Percentiles rank a stretch among this genome's conserved stretches.
Conservation (phyloP, 306 rosid species). For the Dalbergia oliveri region DNA sequence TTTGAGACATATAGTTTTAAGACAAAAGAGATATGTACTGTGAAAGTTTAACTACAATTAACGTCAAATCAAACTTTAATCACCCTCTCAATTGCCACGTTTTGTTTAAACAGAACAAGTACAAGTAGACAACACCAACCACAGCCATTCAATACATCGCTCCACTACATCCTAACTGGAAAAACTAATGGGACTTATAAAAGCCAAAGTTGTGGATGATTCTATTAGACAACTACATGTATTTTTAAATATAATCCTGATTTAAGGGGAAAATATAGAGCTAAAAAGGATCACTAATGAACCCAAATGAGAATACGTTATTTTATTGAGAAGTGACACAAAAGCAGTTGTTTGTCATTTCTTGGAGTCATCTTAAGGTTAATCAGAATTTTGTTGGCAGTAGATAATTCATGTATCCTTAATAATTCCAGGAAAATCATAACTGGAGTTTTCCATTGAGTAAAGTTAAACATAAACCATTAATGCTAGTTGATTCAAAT, state of each 20-base stretch:
- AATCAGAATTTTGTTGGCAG: neutral
- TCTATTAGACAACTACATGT: neutral
- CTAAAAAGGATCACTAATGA: neutral
- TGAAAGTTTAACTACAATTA: too few relatives aligned
- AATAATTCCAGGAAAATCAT: neutral
- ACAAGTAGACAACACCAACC: neutral
- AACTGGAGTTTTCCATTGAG: neutral
- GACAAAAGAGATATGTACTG: neutral
- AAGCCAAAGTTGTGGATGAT: constrained; percentile 39
- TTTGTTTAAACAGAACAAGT: too few relatives aligned
- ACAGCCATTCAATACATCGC: neutral
- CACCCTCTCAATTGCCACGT: too few relatives aligned
- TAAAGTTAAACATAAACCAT: neutral
- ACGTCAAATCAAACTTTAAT: too few relatives aligned
- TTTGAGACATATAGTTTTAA: too few relatives aligned
- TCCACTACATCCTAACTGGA: neutral
- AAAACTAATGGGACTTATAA: constrained; percentile 31
- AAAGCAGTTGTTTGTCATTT: neutral
- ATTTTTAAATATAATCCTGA: neutral
- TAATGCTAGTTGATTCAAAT: neutral
- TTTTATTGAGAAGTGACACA: neutral
- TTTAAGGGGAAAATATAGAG: neutral
- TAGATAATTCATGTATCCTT: neutral
- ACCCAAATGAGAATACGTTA: neutral
- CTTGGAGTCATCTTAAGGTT: neutral